Conservation (phyloP, 305 asterid species). For the Petunia hybrid region DNA sequence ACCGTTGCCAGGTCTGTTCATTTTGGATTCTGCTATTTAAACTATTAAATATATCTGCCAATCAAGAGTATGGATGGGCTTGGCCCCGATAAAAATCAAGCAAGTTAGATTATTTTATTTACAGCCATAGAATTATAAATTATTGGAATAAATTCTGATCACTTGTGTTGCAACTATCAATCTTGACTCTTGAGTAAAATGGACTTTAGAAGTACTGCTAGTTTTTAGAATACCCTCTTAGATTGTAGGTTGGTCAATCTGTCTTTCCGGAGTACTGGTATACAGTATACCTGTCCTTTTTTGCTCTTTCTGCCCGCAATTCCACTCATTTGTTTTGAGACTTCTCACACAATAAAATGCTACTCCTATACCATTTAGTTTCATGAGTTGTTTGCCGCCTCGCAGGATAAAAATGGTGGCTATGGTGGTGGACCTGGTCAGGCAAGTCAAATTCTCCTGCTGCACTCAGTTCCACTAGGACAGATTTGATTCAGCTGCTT, state of each 20-base stretch:
- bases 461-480: conserved; percentile 18
- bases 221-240: not conserved
- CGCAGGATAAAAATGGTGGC: conserved; percentile 90
- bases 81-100: not conserved
- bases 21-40: conserved; percentile 6
- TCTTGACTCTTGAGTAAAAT: not conserved
- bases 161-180: conserved; percentile 2
- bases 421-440: conserved; percentile 99
- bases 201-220: not conserved
- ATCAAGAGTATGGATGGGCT: not conserved
- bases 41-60: not conserved
- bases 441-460: conserved; percentile 52
- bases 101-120: not conserved
- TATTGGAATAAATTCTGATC: conserved; percentile 1
- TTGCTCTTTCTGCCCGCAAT: not conserved
- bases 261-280: not conserved
- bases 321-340: not conserved
- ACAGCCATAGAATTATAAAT: not conserved
- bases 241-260: not conserved
- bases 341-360: not conserved
- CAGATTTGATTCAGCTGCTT: conserved; percentile 24
- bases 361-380: not conserved
- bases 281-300: not conserved
- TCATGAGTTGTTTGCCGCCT: conserved; percentile 34
- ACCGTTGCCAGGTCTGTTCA: conserved; percentile 74